These are phyloP conservation scores for Anthostomella pinea DNA, from an alignment of 2,329 filamentous ascomycete genomes.

Conservation along the genomic window DNA sequence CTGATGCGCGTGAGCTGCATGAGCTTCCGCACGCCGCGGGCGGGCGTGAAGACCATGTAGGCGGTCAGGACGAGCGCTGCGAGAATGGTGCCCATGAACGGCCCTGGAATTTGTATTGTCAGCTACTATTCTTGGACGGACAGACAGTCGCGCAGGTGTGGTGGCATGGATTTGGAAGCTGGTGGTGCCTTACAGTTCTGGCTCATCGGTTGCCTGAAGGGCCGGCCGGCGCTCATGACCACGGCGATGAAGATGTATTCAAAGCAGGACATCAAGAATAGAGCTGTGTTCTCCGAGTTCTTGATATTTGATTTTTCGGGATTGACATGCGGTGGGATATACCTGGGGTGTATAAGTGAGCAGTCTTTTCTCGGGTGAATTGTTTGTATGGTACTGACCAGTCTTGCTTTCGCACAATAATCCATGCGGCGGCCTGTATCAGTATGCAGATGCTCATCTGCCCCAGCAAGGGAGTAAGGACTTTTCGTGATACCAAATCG, in stretches of 20 bases:
- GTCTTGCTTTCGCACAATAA: conserved; percentile 70
- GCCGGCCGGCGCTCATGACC: conserved; percentile 85
- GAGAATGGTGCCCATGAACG: conserved; percentile 76
- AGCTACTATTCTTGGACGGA: conserved; percentile 12
- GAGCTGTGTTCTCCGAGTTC: conserved; percentile 89
- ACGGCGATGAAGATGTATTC: conserved; percentile 92
- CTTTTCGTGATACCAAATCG: conserved; percentile 87
- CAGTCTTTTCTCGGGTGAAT: no score
- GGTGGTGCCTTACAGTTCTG: conserved; percentile 64
- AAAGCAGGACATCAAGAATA: conserved; percentile 89
- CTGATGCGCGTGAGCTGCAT: conserved; percentile 88
- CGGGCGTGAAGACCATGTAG: conserved; percentile 80
- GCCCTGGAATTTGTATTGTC: conserved; percentile 52
- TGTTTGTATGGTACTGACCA: no score
- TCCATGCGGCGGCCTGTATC: conserved; percentile 72
- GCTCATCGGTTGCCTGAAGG: conserved; percentile 77
- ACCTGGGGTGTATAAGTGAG: conserved; percentile 47
- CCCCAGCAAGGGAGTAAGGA: conserved; percentile 82
- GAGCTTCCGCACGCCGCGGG: conserved; percentile 62
- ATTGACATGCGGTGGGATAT: conserved; percentile 74
- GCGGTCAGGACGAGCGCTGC: conserved; percentile 63
- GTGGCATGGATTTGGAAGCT: background rate
- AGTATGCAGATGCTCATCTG: conserved; percentile 80
- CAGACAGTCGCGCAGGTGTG: conserved; percentile 1
- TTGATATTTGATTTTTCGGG: conserved; percentile 78